phyloP scores from a whole-genome alignment of 2,329 filamentous ascomycete genomes.

The Calonectria leucothoes region DNA sequence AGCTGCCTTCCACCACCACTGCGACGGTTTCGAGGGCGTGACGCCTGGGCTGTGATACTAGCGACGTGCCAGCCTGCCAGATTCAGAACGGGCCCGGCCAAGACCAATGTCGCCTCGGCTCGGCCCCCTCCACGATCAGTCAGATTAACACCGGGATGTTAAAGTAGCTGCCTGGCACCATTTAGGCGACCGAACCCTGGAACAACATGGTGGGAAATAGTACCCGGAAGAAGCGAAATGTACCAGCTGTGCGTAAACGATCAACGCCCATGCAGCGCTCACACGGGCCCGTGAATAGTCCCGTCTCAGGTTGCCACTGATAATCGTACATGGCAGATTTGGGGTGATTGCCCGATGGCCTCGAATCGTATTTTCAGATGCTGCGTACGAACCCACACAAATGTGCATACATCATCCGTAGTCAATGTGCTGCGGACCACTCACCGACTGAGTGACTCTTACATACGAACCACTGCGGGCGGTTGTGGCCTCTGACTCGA shows the following conservation, averaged over 20 bases:
- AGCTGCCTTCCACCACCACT: not conserved
- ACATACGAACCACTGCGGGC: slow-evolving; percentile 39
- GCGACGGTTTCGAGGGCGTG: not conserved
- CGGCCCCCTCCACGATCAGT: slow-evolving; percentile 8
- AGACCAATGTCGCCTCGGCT: not conserved
- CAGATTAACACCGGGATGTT: slow-evolving; percentile 2
- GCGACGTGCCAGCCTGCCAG: not conserved
- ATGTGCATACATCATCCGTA: slow-evolving; percentile 1
- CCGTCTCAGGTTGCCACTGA: not conserved
- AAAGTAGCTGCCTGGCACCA: not conserved
- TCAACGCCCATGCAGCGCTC: not conserved
- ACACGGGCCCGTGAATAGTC: not conserved
- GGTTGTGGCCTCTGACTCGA: slow-evolving; percentile 28
- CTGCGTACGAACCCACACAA: not conserved
- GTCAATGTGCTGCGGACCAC: slow-evolving; percentile 34
- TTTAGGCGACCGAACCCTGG: not conserved
- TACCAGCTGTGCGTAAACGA: not conserved
- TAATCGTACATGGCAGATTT: not conserved
- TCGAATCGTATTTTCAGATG: not conserved
- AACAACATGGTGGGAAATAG: not conserved
- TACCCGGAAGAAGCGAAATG: not conserved
- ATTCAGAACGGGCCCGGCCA: not conserved
- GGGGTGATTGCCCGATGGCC: not conserved
- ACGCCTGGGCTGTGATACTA: not conserved
- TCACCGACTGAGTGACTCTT: slow-evolving; percentile 41